phyloP scores from a whole-genome alignment of 2,329 filamentous ascomycete species.

The Talaromyces sp. region DNA sequence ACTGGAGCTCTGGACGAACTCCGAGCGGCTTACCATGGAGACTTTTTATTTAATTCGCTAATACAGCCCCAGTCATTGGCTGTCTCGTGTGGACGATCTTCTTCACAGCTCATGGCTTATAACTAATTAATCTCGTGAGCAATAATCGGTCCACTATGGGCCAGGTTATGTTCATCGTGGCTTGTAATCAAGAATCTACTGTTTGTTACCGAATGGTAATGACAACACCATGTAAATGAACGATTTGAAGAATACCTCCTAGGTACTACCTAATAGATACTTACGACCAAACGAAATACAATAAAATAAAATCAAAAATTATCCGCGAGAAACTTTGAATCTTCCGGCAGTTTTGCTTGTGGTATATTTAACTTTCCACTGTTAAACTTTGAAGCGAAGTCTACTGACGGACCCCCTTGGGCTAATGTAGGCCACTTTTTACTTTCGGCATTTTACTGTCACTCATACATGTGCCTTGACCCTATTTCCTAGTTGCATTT shows the following conservation, averaged over 20 bases:
- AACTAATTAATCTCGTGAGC: neutral
- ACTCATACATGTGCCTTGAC: neutral
- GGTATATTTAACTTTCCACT: too few relatives aligned
- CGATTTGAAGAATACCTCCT: neutral
- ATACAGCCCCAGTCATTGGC: neutral
- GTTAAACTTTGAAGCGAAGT: neutral
- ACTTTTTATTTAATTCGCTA: neutral
- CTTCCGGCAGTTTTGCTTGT: too few relatives aligned
- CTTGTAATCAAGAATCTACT: neutral
- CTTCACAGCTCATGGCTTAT: neutral
- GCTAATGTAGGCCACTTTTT: neutral
- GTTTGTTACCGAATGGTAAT: neutral
- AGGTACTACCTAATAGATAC: too few relatives aligned
- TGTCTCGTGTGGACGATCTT: neutral
- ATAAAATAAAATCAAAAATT: too few relatives aligned
- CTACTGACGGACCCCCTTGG: neutral
- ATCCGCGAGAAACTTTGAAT: too few relatives aligned
- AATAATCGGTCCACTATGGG: neutral
- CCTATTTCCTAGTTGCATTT: neutral
- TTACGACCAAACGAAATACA: too few relatives aligned
- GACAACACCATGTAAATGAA: neutral
- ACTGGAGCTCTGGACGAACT: neutral
- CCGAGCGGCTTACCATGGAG: too few relatives aligned
- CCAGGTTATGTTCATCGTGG: neutral
- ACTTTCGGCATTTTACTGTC: constrained; percentile 4